Percentiles rank a stretch among this genome's conserved stretches.
phyloP scores from a whole-genome alignment of 192 early-diverging fungal species.

The Geranomyces variabilis region DNA sequence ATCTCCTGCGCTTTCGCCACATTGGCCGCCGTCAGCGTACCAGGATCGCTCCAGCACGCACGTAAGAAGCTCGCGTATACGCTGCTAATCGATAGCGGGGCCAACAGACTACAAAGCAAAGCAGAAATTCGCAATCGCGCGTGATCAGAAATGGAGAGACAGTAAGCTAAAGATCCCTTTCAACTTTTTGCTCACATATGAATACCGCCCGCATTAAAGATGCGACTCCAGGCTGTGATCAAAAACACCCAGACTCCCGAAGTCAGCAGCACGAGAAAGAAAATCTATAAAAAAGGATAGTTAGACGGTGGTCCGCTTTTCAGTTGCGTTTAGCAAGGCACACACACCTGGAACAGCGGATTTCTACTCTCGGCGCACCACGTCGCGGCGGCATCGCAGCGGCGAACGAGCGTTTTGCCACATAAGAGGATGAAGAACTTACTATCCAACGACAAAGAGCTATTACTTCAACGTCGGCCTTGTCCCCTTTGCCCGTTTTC shows the following conservation, averaged over 20 bases:
- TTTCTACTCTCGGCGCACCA: constrained; percentile 1
- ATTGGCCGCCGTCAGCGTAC: constrained; percentile 41
- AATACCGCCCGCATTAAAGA: constrained; percentile 24
- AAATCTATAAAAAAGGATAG: constrained; percentile 30
- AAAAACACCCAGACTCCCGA: constrained; percentile 39
- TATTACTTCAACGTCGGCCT: too few relatives aligned
- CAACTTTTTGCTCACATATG: constrained; percentile 34
- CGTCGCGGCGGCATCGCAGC: neutral
- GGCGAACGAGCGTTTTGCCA: neutral
- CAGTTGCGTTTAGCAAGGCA: neutral
- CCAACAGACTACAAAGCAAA: constrained; percentile 32
- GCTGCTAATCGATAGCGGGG: constrained; percentile 26
- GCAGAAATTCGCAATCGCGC: too few relatives aligned
- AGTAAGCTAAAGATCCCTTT: too few relatives aligned
- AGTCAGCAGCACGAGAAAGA: constrained; percentile 45
- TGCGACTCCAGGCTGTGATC: constrained; percentile 32
- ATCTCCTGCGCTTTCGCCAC: constrained; percentile 26
- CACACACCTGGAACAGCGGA: constrained; percentile 2
- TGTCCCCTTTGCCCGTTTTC: too few relatives aligned
- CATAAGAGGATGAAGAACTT: constrained; percentile 15
- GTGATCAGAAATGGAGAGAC: too few relatives aligned
- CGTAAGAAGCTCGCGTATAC: constrained; percentile 41
- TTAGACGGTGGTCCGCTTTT: neutral
- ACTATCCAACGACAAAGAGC: neutral
- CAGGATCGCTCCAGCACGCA: constrained; percentile 45